Evolutionary conservation across 2,329 filamentous ascomycete genomes (phyloP), one percentile per base, ranked within the genome.

Genomic region (Ambrosiella xylebori): DNA sequence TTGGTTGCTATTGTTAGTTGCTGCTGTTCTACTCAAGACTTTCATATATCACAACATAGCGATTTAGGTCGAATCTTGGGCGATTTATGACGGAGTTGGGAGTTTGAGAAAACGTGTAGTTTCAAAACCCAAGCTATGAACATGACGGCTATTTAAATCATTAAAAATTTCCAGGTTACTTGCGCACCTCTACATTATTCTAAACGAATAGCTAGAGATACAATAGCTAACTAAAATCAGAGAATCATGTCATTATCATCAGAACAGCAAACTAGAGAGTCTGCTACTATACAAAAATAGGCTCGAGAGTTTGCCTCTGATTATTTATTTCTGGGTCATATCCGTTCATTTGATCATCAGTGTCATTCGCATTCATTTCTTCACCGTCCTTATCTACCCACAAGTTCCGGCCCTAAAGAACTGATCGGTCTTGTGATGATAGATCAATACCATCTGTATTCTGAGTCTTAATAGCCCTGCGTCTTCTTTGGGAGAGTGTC

Each of bases 401-500:
- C 11, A 85, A 88, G 67, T 91, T 87, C 59, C 84, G 77, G 67
- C 87, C 86, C 62, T 88, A 81, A 62, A 89, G 71, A 9, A 41
- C 44, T 13, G 87, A 84, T 53, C 79, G 79, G 67, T 96, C 90
- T 72, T 96, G 91, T 53, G 77, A 78, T 1, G 87, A 86, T 44
- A 96, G 78, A 66, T 96, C 90, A 60, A 89, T 78, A 7, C 38
- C 45, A 35, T 13, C 47, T 27, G 19, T 27, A 61, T 81, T 78
- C 63, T 80, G 78, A 61, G 77, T 78, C 63, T 75, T 76, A 66
- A 85, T 80, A 68, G 85, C 84, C 69, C 84, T 83, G 61, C 84
- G 81, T 63, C 88, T 85, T 64, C 90, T 85, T 70, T 89, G 88
- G 51, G 88, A 95, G 40, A 97, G 79, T 13, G 85, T 94, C 64